Evolutionary conservation across 352 stramenopile genomes (phyloP).

Genomic region (Pythium vanterpoolii): DNA sequence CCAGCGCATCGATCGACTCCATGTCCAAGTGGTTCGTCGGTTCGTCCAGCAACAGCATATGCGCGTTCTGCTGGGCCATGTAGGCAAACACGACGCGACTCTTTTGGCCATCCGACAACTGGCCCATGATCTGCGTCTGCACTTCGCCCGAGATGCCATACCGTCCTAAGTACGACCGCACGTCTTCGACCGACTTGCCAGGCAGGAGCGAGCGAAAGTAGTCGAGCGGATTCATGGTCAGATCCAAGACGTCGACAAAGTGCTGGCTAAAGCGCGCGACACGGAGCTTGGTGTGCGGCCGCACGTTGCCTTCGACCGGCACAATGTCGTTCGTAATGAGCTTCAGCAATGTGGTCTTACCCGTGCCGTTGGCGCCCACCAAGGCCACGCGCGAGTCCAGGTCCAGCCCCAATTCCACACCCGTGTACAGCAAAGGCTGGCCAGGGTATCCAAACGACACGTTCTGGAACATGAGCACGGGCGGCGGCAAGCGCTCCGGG

Average conservation of each 20-base stretch:
- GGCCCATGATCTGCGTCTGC: slow-evolving; percentile 95
- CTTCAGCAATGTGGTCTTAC: slow-evolving; percentile 98
- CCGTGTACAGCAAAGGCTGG: slow-evolving; percentile 89
- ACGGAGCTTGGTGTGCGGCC: slow-evolving; percentile 95
- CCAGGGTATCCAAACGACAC: slow-evolving; percentile 95
- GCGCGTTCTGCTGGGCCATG: slow-evolving; percentile 95
- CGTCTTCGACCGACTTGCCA: slow-evolving; percentile 92
- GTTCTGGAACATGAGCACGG: slow-evolving; percentile 97
- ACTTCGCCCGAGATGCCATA: slow-evolving; percentile 96
- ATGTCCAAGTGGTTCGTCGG: slow-evolving; percentile 91
- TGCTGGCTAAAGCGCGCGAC: slow-evolving; percentile 98
- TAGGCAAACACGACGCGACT: slow-evolving; percentile 97
- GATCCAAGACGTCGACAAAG: slow-evolving; percentile 97
- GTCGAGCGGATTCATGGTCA: slow-evolving; percentile 93
- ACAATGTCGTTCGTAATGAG: slow-evolving; percentile 96
- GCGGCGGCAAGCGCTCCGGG: slow-evolving; percentile 92
- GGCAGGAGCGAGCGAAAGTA: slow-evolving; percentile 95
- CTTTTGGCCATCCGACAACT: slow-evolving; percentile 97
- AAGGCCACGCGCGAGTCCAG: slow-evolving; percentile 96
- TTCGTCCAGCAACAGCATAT: slow-evolving; percentile 93
- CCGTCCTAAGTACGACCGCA: slow-evolving; percentile 94
- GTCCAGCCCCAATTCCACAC: slow-evolving; percentile 96
- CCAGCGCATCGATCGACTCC: slow-evolving; percentile 97
- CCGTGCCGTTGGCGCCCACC: slow-evolving; percentile 95
- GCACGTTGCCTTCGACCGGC: slow-evolving; percentile 92